These are phyloP conservation scores for Gynochthodes officinalis DNA, from an alignment of 257 asterid species.

Conservation along the genomic window DNA sequence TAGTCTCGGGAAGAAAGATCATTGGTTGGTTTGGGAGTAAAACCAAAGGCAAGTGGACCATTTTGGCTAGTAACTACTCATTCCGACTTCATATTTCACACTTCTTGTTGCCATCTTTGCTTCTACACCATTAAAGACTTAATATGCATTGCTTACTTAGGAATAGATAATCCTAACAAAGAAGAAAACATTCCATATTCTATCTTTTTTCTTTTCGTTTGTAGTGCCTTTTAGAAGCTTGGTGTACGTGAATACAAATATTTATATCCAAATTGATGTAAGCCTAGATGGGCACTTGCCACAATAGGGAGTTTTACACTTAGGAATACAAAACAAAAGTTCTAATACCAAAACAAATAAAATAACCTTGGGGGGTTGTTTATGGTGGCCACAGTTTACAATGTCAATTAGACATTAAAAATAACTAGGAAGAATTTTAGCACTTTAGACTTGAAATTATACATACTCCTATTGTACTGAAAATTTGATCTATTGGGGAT, in stretches of 20 bases:
- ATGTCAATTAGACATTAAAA: conserved; percentile 25
- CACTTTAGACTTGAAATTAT: too few species aligned
- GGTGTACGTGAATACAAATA: conserved; percentile 10
- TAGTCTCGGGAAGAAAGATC: too few species aligned
- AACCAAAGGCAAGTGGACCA: conserved; percentile 19
- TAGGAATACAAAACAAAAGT: conserved; percentile 19
- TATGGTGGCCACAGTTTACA: conserved; percentile 25
- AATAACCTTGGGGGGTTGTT: conserved; percentile 13
- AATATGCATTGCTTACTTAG: conserved; percentile 1
- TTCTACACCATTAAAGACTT: not conserved
- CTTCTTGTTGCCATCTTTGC: not conserved
- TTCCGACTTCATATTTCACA: not conserved
- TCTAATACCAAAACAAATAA: conserved; percentile 15
- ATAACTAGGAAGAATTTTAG: conserved; percentile 14
- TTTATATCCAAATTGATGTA: conserved; percentile 21
- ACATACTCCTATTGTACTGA: too few species aligned
- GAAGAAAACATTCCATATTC: conserved; percentile 7
- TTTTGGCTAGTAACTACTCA: conserved; percentile 5
- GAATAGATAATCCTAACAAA: not conserved
- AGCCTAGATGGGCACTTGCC: conserved; percentile 34
- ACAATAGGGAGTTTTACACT: conserved; percentile 24
- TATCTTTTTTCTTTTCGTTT: conserved; percentile 9
- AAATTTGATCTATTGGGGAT: too few species aligned
- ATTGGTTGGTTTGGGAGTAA: too few species aligned
- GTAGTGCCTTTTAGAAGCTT: not conserved